phyloP scores from a whole-genome alignment of 306 rosid species.

The Senna siamea region DNA sequence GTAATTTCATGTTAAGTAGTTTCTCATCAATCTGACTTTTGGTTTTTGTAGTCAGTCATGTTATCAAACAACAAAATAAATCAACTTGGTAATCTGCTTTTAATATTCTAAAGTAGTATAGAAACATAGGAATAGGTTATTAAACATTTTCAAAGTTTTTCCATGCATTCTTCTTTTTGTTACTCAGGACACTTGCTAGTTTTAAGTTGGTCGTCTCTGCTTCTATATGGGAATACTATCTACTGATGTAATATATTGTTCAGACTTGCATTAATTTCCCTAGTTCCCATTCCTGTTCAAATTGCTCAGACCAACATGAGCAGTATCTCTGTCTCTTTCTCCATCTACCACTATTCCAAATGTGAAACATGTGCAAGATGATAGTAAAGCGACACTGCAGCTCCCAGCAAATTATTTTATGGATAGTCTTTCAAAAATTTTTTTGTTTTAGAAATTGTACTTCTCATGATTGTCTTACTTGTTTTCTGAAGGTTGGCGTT shows the following conservation, averaged over 20 bases:
- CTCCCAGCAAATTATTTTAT: conserved; percentile 15
- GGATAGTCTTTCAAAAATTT: background rate
- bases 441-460: conserved; percentile 20
- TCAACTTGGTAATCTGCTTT: background rate
- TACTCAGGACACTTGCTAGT: conserved; percentile 4
- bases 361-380: background rate
- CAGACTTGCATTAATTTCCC: conserved; percentile 10
- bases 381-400: background rate
- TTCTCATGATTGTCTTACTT: conserved; percentile 26
- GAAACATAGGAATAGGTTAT: background rate
- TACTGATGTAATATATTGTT: conserved; percentile 3
- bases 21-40: conserved; percentile 27
- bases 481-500: conserved; percentile 75
- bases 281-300: background rate
- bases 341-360: background rate
- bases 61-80: background rate
- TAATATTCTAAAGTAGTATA: background rate
- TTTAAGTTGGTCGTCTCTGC: conserved; percentile 3
- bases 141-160: background rate
- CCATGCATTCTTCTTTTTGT: conserved; percentile 3
- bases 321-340: background rate
- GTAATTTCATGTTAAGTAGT: conserved; percentile 27
- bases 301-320: background rate
- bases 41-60: background rate
- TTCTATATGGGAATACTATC: background rate